Evolutionary conservation across 176 grass and related monocot genomes (phyloP).

Genomic region (Calamus simplicifolius): DNA sequence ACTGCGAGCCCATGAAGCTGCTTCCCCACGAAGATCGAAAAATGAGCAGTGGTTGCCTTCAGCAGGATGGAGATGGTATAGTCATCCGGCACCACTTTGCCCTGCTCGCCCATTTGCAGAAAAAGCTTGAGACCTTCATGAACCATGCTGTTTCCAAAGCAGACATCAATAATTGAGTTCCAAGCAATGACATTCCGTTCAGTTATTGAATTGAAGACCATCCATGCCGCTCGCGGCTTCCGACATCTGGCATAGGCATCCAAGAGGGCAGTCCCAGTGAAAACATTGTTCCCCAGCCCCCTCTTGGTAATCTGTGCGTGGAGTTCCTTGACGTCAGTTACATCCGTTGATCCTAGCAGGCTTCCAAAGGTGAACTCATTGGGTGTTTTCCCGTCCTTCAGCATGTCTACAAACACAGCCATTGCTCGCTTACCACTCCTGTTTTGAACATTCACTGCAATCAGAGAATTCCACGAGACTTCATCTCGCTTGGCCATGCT

Average conservation of each 20-base stretch:
- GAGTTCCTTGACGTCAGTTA: slow-evolving; percentile 1
- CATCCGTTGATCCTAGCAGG: slow-evolving; percentile 2
- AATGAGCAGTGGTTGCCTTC: slow-evolving; percentile 10
- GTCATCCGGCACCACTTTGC: slow-evolving; percentile 8
- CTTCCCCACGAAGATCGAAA: slow-evolving; percentile 3
- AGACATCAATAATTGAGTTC: slow-evolving; percentile 24
- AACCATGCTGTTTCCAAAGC: slow-evolving; percentile 7
- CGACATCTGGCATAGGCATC: slow-evolving; percentile 23
- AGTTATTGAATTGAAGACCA: slow-evolving; percentile 14
- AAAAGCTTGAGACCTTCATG: slow-evolving; percentile 17
- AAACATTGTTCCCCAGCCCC: slow-evolving; percentile 4
- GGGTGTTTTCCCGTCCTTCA: slow-evolving; percentile 11
- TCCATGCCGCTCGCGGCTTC: not conserved
- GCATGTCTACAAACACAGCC: slow-evolving; percentile 19
- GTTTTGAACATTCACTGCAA: not conserved
- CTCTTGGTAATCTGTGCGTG: slow-evolving; percentile 16
- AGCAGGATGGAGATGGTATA: slow-evolving; percentile 29
- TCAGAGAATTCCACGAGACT: slow-evolving; percentile 23
- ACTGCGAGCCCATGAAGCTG: slow-evolving; percentile 21
- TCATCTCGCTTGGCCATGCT: slow-evolving; percentile 11
- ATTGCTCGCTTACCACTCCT: slow-evolving; percentile 1
- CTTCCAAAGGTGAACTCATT: slow-evolving; percentile 26
- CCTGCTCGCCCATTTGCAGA: slow-evolving; percentile 12
- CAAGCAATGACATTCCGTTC: slow-evolving; percentile 1
- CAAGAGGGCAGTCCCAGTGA: slow-evolving; percentile 11